Evolutionary conservation across 2,329 filamentous ascomycete species (phyloP).

Genomic region (Beauveria medogensis): DNA sequence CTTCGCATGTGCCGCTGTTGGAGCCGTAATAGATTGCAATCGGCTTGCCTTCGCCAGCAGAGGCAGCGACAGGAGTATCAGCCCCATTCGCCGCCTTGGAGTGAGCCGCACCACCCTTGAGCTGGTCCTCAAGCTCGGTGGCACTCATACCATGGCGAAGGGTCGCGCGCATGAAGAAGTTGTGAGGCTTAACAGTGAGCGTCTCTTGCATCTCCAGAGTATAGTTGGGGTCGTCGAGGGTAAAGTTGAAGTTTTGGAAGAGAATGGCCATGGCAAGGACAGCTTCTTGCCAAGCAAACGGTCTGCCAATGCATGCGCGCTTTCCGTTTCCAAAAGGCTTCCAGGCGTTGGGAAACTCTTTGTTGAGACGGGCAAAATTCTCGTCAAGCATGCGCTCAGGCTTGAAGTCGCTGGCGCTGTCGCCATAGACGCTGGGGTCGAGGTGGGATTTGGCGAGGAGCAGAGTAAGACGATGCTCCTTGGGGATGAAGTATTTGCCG

Average conservation of each 20-base stretch:
- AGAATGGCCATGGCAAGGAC: conserved; percentile 54
- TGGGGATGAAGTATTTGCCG: conserved; percentile 53
- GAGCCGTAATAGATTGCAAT: conserved; percentile 66
- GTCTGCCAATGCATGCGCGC: conserved; percentile 62
- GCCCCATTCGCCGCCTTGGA: conserved; percentile 15
- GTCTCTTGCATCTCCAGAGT: conserved; percentile 46
- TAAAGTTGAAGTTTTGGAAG: conserved; percentile 65
- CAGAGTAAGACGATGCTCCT: conserved; percentile 40
- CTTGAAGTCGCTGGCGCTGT: conserved; percentile 56
- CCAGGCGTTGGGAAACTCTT: conserved; percentile 55
- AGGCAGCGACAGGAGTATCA: neutral
- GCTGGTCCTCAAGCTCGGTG: conserved; percentile 37
- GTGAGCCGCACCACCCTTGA: conserved; percentile 24
- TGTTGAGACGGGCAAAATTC: conserved; percentile 52
- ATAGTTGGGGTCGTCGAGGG: conserved; percentile 53
- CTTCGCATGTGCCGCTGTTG: conserved; percentile 67
- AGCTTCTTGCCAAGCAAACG: conserved; percentile 69
- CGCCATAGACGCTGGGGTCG: conserved; percentile 57
- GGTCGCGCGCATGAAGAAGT: conserved; percentile 53
- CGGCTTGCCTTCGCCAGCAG: conserved; percentile 26
- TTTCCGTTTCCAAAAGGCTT: conserved; percentile 70
- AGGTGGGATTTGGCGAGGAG: conserved; percentile 48
- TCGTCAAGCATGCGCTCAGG: conserved; percentile 68
- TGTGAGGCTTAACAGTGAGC: conserved; percentile 55
- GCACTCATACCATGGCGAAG: conserved; percentile 41